Conservation (phyloP, 2,329 filamentous ascomycete species). For the Aureobasidium vineae region DNA sequence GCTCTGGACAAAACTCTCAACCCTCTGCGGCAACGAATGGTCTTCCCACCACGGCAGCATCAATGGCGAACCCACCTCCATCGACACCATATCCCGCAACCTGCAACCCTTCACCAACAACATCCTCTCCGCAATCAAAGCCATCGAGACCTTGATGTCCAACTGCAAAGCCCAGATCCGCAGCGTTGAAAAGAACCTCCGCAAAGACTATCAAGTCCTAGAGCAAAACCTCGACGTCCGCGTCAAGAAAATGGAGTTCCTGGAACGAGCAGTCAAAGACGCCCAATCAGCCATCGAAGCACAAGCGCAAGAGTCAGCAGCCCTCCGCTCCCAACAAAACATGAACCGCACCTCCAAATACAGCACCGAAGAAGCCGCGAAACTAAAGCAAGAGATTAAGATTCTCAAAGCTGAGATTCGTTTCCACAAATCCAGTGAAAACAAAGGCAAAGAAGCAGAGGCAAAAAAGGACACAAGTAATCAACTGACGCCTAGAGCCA, state of each 20-base stretch:
- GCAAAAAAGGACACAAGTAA: slow-evolving; percentile 22
- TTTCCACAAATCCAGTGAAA: slow-evolving; percentile 54
- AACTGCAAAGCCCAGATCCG: slow-evolving; percentile 79
- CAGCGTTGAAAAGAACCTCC: slow-evolving; percentile 82
- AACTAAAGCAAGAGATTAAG: slow-evolving; percentile 60
- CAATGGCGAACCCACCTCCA: slow-evolving; percentile 78
- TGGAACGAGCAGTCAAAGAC: slow-evolving; percentile 76
- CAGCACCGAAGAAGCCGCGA: slow-evolving; percentile 55
- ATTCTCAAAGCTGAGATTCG: slow-evolving; percentile 60
- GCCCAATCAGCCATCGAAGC: slow-evolving; percentile 53
- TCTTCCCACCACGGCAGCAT: slow-evolving; percentile 84
- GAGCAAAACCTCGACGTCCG: slow-evolving; percentile 77
- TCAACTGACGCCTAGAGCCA: slow-evolving; percentile 36
- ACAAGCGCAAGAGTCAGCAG: slow-evolving; percentile 45
- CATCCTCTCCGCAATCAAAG: slow-evolving; percentile 80
- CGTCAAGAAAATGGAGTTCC: slow-evolving; percentile 78
- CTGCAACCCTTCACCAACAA: slow-evolving; percentile 89
- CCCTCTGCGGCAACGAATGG: slow-evolving; percentile 89
- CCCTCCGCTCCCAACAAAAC: slow-evolving; percentile 29
- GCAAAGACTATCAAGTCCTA: slow-evolving; percentile 83
- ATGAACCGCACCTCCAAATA: slow-evolving; percentile 36
- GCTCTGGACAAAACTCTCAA: slow-evolving; percentile 86
- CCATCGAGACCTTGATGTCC: slow-evolving; percentile 74
- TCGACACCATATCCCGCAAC: slow-evolving; percentile 82
- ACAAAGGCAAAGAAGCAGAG: not conserved